phyloP scores from a whole-genome alignment of 441 rosid species.

The Gossypium davidsonii region DNA sequence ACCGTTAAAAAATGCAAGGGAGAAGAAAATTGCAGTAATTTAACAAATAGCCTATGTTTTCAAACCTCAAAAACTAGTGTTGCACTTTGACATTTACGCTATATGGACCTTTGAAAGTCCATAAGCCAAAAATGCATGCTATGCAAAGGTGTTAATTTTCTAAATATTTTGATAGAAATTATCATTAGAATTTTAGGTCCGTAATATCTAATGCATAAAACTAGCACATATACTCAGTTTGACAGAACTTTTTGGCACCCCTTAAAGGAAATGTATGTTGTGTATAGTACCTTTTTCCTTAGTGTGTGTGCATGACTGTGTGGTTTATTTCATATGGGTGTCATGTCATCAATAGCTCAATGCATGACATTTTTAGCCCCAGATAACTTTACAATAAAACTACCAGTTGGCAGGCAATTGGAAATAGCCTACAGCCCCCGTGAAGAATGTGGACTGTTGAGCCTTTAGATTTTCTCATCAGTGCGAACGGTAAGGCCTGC shows the following conservation, averaged over 20 bases:
- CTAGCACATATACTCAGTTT: not conserved
- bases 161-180: not conserved
- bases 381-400: not conserved
- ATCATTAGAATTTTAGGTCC: not conserved
- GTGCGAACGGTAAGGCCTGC: not conserved
- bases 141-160: not conserved
- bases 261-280: not conserved
- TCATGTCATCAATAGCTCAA: not conserved
- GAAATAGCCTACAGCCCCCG: not conserved
- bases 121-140: not conserved
- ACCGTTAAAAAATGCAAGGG: not conserved
- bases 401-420: not conserved
- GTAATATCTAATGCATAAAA: not conserved
- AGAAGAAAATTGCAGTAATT: not conserved
- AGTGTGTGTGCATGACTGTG: not conserved
- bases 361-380: not conserved
- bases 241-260: not conserved
- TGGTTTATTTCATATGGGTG: not conserved
- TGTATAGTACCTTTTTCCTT: not conserved
- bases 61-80: not conserved
- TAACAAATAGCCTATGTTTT: not conserved
- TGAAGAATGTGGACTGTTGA: not conserved
- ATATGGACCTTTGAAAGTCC: not conserved
- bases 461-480: not conserved
- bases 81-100: not conserved